Conservation (phyloP, 2,329 filamentous ascomycete genomes). For the Colletotrichum tropicale region DNA sequence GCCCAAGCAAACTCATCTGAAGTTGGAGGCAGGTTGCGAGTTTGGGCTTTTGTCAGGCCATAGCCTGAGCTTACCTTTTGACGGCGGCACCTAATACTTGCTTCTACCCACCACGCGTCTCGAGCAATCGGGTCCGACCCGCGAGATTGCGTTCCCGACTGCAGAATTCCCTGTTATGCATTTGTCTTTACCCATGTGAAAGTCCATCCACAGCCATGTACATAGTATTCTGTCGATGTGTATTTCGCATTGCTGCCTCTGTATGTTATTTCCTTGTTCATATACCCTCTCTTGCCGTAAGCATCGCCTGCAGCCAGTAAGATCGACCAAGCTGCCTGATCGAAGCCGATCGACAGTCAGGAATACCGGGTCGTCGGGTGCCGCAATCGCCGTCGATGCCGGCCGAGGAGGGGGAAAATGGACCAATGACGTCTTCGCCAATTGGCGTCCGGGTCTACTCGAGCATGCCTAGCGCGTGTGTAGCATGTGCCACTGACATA, state of each 20-base stretch:
- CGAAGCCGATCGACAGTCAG: not conserved
- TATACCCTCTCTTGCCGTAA: not conserved
- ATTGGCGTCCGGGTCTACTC: not conserved
- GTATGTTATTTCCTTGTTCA: not conserved
- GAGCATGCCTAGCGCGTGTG: not conserved
- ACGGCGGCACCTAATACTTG: not conserved
- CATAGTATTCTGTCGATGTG: not conserved
- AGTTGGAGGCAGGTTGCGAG: not conserved
- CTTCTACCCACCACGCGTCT: not conserved
- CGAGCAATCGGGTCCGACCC: not conserved
- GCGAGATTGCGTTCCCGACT: not conserved
- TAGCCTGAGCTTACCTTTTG: slow-evolving; percentile 14
- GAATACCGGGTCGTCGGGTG: slow-evolving; percentile 14
- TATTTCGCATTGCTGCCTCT: not conserved
- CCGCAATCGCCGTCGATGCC: not conserved
- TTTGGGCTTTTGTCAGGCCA: slow-evolving; percentile 11
- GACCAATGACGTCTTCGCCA: not conserved
- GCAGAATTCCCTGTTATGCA: not conserved
- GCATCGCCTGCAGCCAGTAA: not conserved
- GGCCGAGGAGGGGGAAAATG: not conserved
- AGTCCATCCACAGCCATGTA: not conserved
- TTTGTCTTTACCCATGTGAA: not conserved
- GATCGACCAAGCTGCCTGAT: not conserved
- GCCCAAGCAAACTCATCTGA: not conserved
- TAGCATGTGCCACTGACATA: slow-evolving; percentile 15